Evolutionary conservation across 306 rosid species (phyloP).

Genomic region (Corylus avellana): DNA sequence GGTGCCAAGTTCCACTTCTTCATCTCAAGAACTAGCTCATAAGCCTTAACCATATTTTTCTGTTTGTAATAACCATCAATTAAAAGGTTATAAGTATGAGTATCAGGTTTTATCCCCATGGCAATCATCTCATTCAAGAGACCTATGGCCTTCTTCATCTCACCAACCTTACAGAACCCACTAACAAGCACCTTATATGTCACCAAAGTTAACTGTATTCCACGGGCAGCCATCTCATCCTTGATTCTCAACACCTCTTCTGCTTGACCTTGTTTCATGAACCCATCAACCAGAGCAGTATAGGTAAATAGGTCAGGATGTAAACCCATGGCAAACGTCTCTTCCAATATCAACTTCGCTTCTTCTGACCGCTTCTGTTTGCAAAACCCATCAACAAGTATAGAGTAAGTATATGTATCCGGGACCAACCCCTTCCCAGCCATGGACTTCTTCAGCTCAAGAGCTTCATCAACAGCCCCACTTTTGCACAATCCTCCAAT

Average conservation of each 20-base stretch:
- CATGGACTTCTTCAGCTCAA: conserved; percentile 33
- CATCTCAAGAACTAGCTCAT: conserved; percentile 37
- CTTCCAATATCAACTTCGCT: conserved; percentile 32
- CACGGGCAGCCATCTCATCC: conserved; percentile 35
- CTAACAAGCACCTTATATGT: conserved; percentile 32
- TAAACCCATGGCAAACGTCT: conserved; percentile 37
- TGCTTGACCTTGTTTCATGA: conserved; percentile 33
- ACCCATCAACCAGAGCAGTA: conserved; percentile 42
- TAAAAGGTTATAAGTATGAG: conserved; percentile 28
- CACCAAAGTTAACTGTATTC: conserved; percentile 17
- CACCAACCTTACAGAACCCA: conserved; percentile 43
- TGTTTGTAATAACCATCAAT: conserved; percentile 45
- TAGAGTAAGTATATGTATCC: conserved; percentile 29
- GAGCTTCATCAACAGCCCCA: conserved; percentile 39
- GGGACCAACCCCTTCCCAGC: conserved; percentile 39
- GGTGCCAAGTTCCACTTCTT: conserved; percentile 38
- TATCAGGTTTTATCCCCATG: conserved; percentile 31
- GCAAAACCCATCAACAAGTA: conserved; percentile 43
- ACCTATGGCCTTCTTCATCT: conserved; percentile 39
- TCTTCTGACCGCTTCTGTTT: conserved; percentile 35
- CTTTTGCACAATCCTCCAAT: conserved; percentile 42
- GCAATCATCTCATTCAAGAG: conserved; percentile 39
- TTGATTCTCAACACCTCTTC: conserved; percentile 43
- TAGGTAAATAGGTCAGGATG: conserved; percentile 31
- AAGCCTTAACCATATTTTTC: conserved; percentile 27